These are phyloP conservation scores for Eimeria necatrix DNA, from an alignment of 169 alveolate species.

Conservation along the genomic window DNA sequence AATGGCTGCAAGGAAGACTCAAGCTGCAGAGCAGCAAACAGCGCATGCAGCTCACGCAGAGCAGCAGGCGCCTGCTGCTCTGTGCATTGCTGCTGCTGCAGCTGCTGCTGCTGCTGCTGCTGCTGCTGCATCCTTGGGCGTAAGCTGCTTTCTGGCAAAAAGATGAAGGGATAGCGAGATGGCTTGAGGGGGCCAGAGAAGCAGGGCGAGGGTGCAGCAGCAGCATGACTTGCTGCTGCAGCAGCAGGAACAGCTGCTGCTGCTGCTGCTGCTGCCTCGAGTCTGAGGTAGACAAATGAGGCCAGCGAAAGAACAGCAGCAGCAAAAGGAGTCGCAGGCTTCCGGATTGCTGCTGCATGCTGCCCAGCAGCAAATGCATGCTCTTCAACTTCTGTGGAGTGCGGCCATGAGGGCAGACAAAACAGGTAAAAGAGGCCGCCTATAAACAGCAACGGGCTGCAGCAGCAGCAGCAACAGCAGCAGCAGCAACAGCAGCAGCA, in stretches of 20 bases:
- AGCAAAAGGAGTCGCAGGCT: background rate
- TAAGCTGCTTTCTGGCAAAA: background rate
- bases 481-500: background rate
- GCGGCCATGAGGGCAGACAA: conserved; percentile 11
- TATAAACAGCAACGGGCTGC: conserved; percentile 13
- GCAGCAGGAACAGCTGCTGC: background rate
- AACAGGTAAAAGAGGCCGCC: background rate
- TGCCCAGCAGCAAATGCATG: conserved; percentile 39
- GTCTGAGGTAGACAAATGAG: background rate
- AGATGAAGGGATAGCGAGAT: conserved; percentile 20
- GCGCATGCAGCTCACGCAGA: background rate
- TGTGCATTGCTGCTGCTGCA: conserved; percentile 20
- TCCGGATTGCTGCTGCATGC: background rate
- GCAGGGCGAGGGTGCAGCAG: conserved; percentile 29
- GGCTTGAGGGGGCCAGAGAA: conserved; percentile 38
- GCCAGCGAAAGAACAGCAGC: conserved; percentile 3
- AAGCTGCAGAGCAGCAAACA: conserved; percentile 14
- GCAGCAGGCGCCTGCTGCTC: conserved; percentile 43
- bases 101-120: conserved; percentile 1
- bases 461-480: background rate
- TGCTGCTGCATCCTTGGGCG: background rate
- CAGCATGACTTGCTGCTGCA: background rate
- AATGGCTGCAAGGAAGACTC: conserved; percentile 48
- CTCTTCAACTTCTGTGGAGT: conserved; percentile 41
- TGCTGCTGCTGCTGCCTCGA: conserved; percentile 45